phyloP scores from a whole-genome alignment of 108 stramenopile species.

The Cyclotella distinguenda region DNA sequence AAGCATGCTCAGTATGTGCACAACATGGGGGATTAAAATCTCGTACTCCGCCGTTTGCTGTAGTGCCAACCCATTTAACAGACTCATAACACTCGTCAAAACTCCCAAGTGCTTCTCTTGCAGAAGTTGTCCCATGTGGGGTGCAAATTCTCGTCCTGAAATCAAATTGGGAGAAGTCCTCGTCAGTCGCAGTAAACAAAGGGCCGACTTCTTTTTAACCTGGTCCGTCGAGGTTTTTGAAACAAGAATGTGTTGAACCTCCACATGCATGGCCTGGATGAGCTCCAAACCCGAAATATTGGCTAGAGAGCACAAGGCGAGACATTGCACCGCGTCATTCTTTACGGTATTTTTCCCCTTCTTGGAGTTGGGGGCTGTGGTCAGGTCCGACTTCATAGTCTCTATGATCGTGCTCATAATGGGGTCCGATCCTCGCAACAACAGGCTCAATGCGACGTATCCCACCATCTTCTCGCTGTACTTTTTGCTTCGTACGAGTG shows the following conservation, averaged over 20 bases:
- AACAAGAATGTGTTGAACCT: constrained; percentile 86
- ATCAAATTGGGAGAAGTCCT: constrained; percentile 87
- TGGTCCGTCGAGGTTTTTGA: constrained; percentile 77
- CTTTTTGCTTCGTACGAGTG: constrained; percentile 84
- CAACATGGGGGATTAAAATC: constrained; percentile 86
- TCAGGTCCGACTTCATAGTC: constrained; percentile 87
- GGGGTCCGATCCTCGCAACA: constrained; percentile 88
- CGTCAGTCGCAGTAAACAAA: constrained; percentile 89
- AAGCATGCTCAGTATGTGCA: constrained; percentile 87
- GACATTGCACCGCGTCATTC: constrained; percentile 75
- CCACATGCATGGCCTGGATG: constrained; percentile 84
- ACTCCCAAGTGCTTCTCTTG: constrained; percentile 93
- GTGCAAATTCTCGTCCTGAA: constrained; percentile 83
- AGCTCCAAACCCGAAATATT: constrained; percentile 87
- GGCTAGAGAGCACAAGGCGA: constrained; percentile 82
- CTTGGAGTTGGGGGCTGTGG: constrained; percentile 40
- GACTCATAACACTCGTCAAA: constrained; percentile 85
- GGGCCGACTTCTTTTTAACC: constrained; percentile 94
- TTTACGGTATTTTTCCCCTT: constrained; percentile 58
- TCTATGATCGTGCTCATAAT: constrained; percentile 85
- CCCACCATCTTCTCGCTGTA: constrained; percentile 96
- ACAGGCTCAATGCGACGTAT: constrained; percentile 90
- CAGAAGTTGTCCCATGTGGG: constrained; percentile 81
- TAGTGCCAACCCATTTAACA: constrained; percentile 83
- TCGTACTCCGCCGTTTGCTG: constrained; percentile 80